phyloP scores from a whole-genome alignment of 257 asterid species.

The Solanum medicagineum region DNA sequence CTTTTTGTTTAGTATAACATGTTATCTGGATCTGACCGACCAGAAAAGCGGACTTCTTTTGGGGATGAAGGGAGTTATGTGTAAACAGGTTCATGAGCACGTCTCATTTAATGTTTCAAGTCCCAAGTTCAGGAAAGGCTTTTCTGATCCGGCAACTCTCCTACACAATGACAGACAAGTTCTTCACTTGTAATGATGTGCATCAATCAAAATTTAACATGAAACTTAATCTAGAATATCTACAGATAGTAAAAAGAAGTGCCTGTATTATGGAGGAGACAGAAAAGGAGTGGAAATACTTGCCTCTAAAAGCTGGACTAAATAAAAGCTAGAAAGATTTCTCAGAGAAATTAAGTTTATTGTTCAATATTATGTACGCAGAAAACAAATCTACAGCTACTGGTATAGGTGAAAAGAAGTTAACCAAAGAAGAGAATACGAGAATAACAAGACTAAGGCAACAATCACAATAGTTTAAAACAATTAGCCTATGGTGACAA shows the following conservation, averaged over 20 bases:
- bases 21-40: not conserved
- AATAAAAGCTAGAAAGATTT: not conserved
- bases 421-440: not conserved
- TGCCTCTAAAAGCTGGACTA: not conserved
- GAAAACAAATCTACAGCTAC: not conserved
- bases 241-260: not conserved
- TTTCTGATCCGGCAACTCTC: not conserved
- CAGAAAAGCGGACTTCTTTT: not conserved
- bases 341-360: not conserved
- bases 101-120: not conserved
- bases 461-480: not conserved
- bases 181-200: not conserved
- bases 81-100: not conserved
- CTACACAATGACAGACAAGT: not conserved
- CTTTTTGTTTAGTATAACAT: not conserved
- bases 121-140: not conserved
- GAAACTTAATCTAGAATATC: not conserved
- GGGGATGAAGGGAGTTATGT: not conserved
- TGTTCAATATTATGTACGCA: not conserved
- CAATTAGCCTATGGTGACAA: not conserved
- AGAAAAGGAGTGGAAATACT: not conserved
- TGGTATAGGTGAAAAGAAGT: not conserved
- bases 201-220: not conserved
- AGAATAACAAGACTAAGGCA: not conserved
- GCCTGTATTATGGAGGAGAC: not conserved